A percentile compares a stretch with the other conserved stretches of the same genome.
phyloP scores from a whole-genome alignment of 306 rosid genomes.

The Gastrolobium bilobum region DNA sequence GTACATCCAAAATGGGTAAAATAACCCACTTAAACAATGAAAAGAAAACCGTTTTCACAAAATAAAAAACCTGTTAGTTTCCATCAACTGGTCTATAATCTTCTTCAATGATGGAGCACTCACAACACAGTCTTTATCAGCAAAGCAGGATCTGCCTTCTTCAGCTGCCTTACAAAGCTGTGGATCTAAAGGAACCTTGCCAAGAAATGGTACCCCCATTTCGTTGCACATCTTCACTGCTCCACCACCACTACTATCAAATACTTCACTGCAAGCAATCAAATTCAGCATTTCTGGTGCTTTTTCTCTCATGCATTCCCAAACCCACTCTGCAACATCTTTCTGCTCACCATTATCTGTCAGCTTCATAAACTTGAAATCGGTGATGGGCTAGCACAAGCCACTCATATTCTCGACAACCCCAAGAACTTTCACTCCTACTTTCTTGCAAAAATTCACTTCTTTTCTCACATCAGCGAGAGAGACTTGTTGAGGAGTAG shows the following conservation, averaged over 20 bases:
- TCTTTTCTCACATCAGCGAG: slow-evolving; percentile 90
- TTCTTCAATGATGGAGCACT: slow-evolving; percentile 77
- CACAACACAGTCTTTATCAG: slow-evolving; percentile 58
- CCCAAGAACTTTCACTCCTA: slow-evolving; percentile 83
- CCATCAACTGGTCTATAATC: slow-evolving; percentile 66
- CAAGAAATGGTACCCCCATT: slow-evolving; percentile 75
- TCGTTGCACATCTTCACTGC: slow-evolving; percentile 69
- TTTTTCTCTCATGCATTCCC: slow-evolving; percentile 60
- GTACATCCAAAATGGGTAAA: background rate
- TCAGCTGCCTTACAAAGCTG: slow-evolving; percentile 94
- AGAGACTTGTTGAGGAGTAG: slow-evolving; percentile 96
- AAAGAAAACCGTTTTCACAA: background rate
- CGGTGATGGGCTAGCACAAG: slow-evolving; percentile 64
- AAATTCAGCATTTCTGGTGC: slow-evolving; percentile 72
- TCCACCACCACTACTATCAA: slow-evolving; percentile 76
- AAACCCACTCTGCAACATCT: slow-evolving; percentile 68
- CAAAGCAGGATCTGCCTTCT: slow-evolving; percentile 79
- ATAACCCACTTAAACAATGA: background rate
- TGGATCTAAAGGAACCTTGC: slow-evolving; percentile 82
- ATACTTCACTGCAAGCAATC: slow-evolving; percentile 66
- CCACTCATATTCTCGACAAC: slow-evolving; percentile 96
- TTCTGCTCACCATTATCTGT: slow-evolving; percentile 63
- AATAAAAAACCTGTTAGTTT: slow-evolving; percentile 52
- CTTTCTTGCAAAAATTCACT: slow-evolving; percentile 88
- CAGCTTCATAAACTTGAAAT: slow-evolving; percentile 60